These are phyloP conservation scores for Plasmopara viticola DNA, from an alignment of 352 stramenopile genomes.

Conservation along the genomic window DNA sequence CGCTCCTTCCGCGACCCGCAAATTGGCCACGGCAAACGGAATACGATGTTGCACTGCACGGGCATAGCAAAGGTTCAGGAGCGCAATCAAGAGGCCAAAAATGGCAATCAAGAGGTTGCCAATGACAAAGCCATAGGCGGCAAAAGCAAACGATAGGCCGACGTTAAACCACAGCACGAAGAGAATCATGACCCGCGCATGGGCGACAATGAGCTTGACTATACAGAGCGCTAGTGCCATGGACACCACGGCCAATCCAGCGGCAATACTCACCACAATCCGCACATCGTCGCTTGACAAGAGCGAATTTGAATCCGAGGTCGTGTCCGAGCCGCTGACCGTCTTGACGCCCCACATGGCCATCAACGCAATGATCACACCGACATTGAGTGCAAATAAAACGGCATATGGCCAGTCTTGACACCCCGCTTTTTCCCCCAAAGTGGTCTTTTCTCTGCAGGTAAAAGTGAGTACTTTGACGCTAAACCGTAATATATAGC, in stretches of 20 bases:
- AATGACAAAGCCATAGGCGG: conserved; percentile 62
- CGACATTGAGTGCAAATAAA: conserved; percentile 74
- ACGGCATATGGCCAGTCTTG: conserved; percentile 78
- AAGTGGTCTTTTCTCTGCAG: conserved; percentile 26
- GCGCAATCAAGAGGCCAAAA: conserved; percentile 48
- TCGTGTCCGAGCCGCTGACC: conserved; percentile 35
- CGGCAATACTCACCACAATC: conserved; percentile 43
- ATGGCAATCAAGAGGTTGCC: conserved; percentile 65
- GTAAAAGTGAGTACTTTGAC: conserved; percentile 1
- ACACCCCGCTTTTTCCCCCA: conserved; percentile 30
- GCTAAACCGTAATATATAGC: not conserved
- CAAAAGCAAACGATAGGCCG: conserved; percentile 52
- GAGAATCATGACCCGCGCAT: conserved; percentile 75
- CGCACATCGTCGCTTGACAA: conserved; percentile 58
- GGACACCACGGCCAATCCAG: conserved; percentile 50
- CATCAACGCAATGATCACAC: conserved; percentile 60
- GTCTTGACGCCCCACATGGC: conserved; percentile 63
- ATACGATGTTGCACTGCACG: conserved; percentile 85
- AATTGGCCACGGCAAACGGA: conserved; percentile 90
- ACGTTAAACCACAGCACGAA: conserved; percentile 87
- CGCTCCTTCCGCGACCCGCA: conserved; percentile 81
- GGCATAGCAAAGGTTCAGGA: conserved; percentile 84
- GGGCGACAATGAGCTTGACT: conserved; percentile 78
- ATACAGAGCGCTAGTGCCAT: conserved; percentile 54
- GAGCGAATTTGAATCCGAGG: conserved; percentile 34